Conservation (phyloP, 805 yeast species). For the Kodamaea restingae region DNA sequence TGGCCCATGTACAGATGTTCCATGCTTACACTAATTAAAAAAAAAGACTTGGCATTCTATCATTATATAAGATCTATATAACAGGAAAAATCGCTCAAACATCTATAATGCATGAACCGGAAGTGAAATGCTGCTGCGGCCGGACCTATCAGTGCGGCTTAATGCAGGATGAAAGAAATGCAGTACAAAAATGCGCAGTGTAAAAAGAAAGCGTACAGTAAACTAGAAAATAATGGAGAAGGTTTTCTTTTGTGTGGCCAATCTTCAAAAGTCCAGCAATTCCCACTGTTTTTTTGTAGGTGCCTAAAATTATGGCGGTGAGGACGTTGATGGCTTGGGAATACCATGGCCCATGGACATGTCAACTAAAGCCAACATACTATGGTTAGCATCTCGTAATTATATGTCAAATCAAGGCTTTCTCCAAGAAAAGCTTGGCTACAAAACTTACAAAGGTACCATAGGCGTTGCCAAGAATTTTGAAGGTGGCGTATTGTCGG, state of each 20-base stretch:
- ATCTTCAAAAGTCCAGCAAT: constrained; percentile 9
- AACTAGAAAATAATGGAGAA: background rate
- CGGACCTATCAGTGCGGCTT: background rate
- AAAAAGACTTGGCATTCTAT: constrained; percentile 2
- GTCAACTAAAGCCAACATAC: no score
- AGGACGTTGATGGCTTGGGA: background rate
- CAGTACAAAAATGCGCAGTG: background rate
- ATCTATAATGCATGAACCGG: background rate
- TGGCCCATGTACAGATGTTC: constrained; percentile 2
- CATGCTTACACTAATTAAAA: background rate
- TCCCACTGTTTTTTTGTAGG: constrained; percentile 4
- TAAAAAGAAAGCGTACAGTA: background rate
- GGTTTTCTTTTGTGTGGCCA: background rate
- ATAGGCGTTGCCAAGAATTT: constrained; percentile 5
- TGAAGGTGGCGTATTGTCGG: constrained; percentile 2
- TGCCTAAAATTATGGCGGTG: background rate
- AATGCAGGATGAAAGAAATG: background rate
- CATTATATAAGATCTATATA: background rate
- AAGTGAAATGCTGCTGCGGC: background rate
- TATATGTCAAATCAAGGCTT: constrained; percentile 8
- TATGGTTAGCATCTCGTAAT: constrained; percentile 7
- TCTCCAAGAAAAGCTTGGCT: constrained; percentile 7
- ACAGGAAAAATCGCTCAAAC: constrained; percentile 2
- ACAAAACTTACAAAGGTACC: constrained; percentile 2
- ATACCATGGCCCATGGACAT: background rate